Conservation (phyloP, 441 rosid species). For the Arabidopsis hybrid region DNA sequence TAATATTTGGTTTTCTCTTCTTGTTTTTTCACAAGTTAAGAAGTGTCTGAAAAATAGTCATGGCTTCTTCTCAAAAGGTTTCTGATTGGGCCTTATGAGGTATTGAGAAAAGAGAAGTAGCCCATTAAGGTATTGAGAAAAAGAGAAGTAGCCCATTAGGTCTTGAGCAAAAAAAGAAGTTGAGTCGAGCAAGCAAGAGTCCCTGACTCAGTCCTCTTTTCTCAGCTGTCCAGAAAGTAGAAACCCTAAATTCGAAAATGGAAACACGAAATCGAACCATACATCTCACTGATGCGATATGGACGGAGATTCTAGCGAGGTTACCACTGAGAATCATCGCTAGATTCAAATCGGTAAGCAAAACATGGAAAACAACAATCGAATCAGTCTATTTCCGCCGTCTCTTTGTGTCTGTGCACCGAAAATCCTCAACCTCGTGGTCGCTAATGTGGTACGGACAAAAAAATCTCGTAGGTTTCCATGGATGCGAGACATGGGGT, state of each 20-base stretch:
- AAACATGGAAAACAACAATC: conserved; percentile 4
- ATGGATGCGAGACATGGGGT: conserved; percentile 27
- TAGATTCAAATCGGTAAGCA: conserved; percentile 5
- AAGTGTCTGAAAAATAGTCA: too few species aligned
- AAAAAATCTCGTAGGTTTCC: neutral
- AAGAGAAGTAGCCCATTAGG: too few species aligned
- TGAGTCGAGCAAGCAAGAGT: too few species aligned
- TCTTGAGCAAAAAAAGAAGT: too few species aligned
- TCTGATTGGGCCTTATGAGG: too few species aligned
- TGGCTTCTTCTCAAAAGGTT: too few species aligned
- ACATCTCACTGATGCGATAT: neutral
- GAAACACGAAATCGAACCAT: neutral
- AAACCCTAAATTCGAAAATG: neutral
- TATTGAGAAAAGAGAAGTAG: too few species aligned
- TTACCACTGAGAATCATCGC: conserved; percentile 19
- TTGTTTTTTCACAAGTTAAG: too few species aligned
- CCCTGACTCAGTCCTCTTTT: too few species aligned
- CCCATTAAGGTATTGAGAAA: too few species aligned
- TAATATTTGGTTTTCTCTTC: too few species aligned
- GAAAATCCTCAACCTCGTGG: neutral
- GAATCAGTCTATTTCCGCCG: conserved; percentile 11
- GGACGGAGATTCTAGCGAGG: neutral
- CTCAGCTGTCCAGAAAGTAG: too few species aligned
- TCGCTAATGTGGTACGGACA: neutral
- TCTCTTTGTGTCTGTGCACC: neutral